Evolutionary conservation across 331 rosid genomes (phyloP), one percentile per base, ranked within the genome.

Genomic region (Quercus phellos): DNA sequence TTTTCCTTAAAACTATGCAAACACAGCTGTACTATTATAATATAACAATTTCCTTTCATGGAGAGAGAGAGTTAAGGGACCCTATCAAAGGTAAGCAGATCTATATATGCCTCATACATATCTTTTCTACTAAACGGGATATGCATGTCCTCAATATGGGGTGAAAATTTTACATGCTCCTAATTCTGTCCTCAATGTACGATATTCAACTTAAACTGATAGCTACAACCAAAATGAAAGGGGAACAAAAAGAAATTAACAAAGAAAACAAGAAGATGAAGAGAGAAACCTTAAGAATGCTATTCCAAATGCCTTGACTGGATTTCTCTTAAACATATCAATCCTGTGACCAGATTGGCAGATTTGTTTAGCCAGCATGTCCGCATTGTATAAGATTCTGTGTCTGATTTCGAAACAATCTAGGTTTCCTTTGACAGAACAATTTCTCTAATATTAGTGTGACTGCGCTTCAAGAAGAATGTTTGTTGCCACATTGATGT

Each of bases 401-500:
- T 56, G 32, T 75, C 66, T 68, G 72, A 27, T 10, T n/a, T 34
- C 29, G 24, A 55, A 83, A 81, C 55, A 81, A 71, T 56, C 55
- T 1, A 24, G 55, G 79, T 68, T 76, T 71, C 77, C 32, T 63
- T 22, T 50, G 22, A 51, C 63, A 19, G 61, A 77, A 72, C 51
- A 60, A 19, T 17, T 53, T 69, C 35, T 1, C 43, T 14, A 53
- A 27, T 42, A 74, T 87, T 84, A 91, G 86, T 88, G 97, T 14
- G 93, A 70, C 74, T 95, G 97, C 26, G 93, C 87, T 87, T 95
- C 97, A 9, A 95, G 87, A 69, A 95, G 98, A 77, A 95, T 95
- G 88, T 90, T 90, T 18, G 99, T 93, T 4, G 99, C 99, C 78
- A 85, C 79, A 80, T 88, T 91, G 78, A 95, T 83, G 14, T 95